phyloP scores from a whole-genome alignment of 176 grass and related monocot species.

The Elaeis guineensis region DNA sequence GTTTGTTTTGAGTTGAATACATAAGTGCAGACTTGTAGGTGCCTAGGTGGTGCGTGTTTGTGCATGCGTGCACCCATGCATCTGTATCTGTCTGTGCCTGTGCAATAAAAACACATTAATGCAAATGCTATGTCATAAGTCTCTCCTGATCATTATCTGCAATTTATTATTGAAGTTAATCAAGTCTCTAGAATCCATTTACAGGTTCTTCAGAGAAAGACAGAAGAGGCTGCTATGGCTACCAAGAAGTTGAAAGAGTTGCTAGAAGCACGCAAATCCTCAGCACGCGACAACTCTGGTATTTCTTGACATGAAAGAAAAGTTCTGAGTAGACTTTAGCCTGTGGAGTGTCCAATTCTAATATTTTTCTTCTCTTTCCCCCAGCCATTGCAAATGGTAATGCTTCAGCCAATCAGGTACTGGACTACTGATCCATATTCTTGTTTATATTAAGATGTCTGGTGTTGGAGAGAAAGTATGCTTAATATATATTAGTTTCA shows the following conservation, averaged over 20 bases:
- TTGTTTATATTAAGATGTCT: no score
- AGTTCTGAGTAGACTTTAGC: background rate
- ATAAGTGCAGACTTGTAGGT: no score
- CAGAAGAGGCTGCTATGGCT: constrained; percentile 97
- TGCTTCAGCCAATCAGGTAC: constrained; percentile 67
- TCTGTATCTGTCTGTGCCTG: no score
- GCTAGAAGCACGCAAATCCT: constrained; percentile 92
- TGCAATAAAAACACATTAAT: no score
- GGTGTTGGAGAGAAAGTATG: no score
- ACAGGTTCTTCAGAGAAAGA: constrained; percentile 95
- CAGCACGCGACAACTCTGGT: constrained; percentile 65
- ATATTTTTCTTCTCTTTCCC: constrained; percentile 24
- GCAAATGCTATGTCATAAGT: no score
- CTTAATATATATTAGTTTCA: constrained; percentile 3
- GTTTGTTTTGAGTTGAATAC: no score
- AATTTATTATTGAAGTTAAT: background rate
- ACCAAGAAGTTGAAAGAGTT: constrained; percentile 97
- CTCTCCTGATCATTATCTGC: no score
- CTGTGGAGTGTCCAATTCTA: background rate
- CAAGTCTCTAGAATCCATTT: constrained; percentile 6
- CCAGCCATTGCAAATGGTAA: constrained; percentile 53
- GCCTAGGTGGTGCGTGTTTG: no score
- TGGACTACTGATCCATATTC: constrained; percentile 11
- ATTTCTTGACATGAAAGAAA: constrained; percentile 6
- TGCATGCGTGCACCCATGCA: no score